Evolutionary conservation across 164 flowering plant genomes (phyloP).

Genomic region (Sedum album): DNA sequence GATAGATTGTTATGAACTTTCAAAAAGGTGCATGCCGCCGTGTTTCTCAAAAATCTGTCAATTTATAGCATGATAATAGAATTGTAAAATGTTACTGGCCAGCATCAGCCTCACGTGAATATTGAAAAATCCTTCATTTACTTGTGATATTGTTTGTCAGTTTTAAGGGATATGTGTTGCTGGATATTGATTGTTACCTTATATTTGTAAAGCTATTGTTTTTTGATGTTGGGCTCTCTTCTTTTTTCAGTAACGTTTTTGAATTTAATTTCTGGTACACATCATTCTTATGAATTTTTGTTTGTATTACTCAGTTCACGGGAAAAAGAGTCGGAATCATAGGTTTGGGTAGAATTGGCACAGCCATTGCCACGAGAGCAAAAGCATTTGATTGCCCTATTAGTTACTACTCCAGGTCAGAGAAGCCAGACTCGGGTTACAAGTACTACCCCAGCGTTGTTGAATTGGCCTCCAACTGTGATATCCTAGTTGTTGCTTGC

Average conservation of each 20-base stretch:
- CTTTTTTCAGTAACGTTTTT: neutral
- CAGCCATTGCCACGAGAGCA: constrained; percentile 74
- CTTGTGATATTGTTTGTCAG: neutral
- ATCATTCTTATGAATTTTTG: constrained; percentile 16
- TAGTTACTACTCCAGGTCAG: constrained; percentile 54
- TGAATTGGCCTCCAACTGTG: constrained; percentile 55
- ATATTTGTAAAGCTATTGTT: neutral
- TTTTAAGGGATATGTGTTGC: neutral
- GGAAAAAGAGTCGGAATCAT: constrained; percentile 46
- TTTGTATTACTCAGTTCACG: constrained; percentile 15
- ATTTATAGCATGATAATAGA: too few species aligned
- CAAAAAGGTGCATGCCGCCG: too few species aligned
- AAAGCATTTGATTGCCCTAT: constrained; percentile 69
- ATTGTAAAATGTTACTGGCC: neutral
- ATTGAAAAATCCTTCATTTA: neutral
- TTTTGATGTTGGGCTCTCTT: neutral
- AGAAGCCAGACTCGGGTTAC: constrained; percentile 43
- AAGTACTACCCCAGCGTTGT: constrained; percentile 45
- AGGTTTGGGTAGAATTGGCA: constrained; percentile 83
- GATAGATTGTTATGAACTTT: neutral
- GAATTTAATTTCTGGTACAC: neutral
- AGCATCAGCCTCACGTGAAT: neutral
- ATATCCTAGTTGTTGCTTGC: constrained; percentile 68
- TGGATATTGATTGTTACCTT: neutral
- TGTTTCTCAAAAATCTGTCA: too few species aligned